Percentiles rank a stretch among this genome's conserved stretches.
phyloP scores from a whole-genome alignment of 1,284 basidiomycete genomes.

The Phellinidium pouzarii region DNA sequence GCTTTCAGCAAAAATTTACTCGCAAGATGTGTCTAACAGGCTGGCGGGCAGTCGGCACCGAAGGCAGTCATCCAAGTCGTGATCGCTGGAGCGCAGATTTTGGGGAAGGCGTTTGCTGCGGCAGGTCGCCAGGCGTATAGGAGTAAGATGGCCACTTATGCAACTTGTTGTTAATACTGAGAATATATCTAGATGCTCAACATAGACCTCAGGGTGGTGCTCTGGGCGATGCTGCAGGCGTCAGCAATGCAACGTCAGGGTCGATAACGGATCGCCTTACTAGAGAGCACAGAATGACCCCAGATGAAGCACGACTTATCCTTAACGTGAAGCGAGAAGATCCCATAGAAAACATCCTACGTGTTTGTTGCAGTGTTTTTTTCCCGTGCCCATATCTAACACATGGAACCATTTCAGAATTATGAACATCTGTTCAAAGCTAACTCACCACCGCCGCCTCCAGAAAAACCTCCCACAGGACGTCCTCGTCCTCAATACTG shows the following conservation, averaged over 20 bases:
- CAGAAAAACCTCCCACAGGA: conserved; percentile 38
- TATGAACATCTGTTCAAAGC: conserved; percentile 92
- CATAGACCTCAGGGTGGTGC: conserved; percentile 57
- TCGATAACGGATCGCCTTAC: conserved; percentile 73
- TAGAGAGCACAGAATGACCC: conserved; percentile 84
- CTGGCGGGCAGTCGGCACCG: conserved; percentile 53
- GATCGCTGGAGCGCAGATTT: conserved; percentile 72
- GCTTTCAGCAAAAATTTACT: neutral
- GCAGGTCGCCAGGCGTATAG: conserved; percentile 89
- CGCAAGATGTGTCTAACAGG: neutral
- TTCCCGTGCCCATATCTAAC: neutral
- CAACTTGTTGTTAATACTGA: neutral
- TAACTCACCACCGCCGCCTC: conserved; percentile 66
- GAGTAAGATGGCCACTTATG: conserved; percentile 52
- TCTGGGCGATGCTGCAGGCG: conserved; percentile 60
- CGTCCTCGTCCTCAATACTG: conserved; percentile 41
- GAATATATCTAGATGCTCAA: conserved; percentile 66
- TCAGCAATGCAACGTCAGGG: conserved; percentile 67
- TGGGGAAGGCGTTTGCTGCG: conserved; percentile 89
- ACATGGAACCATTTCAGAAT: conserved; percentile 43
- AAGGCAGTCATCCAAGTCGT: conserved; percentile 79
- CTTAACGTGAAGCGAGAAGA: conserved; percentile 84
- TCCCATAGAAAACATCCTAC: conserved; percentile 59
- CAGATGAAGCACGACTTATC: conserved; percentile 94
- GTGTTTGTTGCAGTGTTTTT: conserved; percentile 46